A percentile compares a stretch with the other conserved stretches of the same genome.
These are phyloP conservation scores for Schwanniomyces etchellsii DNA, from an alignment of 1,139 yeast species.

Conservation along the genomic window DNA sequence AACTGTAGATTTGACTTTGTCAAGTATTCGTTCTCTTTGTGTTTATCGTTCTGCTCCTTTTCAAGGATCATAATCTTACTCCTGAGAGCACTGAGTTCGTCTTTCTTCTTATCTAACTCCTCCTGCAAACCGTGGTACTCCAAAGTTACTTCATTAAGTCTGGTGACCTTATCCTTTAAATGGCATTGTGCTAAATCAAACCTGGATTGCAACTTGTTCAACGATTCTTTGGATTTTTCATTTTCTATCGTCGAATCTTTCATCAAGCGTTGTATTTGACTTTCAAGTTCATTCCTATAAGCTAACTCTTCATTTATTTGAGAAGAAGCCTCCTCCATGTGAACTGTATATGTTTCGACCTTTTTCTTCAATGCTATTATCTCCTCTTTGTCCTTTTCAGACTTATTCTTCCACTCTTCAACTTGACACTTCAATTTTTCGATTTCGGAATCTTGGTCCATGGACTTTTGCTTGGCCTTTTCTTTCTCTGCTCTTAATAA, in stretches of 20 bases:
- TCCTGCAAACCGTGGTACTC: conserved; percentile 1
- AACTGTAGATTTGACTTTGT: neutral
- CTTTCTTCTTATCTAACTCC: conserved; percentile 2
- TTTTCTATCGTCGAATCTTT: too few relatives aligned
- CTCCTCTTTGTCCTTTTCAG: conserved; percentile 1
- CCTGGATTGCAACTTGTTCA: neutral
- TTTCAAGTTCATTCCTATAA: conserved; percentile 3
- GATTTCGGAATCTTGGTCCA: neutral
- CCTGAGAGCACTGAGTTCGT: neutral
- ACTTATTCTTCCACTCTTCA: neutral
- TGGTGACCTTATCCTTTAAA: neutral
- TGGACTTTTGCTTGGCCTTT: too few relatives aligned
- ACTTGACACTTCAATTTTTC: neutral
- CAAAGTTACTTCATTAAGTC: neutral
- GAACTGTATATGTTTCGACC: conserved; percentile 1
- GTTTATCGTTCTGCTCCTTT: conserved; percentile 1
- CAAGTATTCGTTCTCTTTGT: conserved; percentile 1
- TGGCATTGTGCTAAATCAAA: neutral
- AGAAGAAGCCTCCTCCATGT: conserved; percentile 4
- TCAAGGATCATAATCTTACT: conserved; percentile 1
- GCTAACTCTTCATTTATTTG: conserved; percentile 4
- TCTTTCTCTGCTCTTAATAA: too few relatives aligned
- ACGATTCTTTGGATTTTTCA: neutral
- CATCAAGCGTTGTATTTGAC: conserved; percentile 1
- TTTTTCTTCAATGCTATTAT: conserved; percentile 1